Evolutionary conservation across 2,329 filamentous ascomycete genomes (phyloP).

Genomic region (Daldinia sp.): DNA sequence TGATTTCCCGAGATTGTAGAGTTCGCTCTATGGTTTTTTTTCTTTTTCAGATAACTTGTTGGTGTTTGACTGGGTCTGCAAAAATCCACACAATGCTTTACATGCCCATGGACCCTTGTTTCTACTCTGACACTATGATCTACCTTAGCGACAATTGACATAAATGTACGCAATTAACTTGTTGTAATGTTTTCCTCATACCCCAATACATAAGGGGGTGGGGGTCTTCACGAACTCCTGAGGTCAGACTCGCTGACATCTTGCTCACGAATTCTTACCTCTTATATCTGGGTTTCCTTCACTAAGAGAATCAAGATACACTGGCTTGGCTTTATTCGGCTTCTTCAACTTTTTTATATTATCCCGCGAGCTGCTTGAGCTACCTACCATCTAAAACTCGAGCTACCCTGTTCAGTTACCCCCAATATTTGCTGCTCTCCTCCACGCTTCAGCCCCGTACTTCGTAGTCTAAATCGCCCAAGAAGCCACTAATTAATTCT

Average conservation of each 20-base stretch:
- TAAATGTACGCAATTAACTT: conserved; percentile 24
- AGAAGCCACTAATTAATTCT: conserved; percentile 11
- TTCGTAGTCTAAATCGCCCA: conserved; percentile 12
- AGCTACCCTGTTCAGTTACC: conserved; percentile 22
- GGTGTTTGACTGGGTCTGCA: conserved; percentile 50
- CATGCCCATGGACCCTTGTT: conserved; percentile 24
- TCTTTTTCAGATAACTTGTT: conserved; percentile 49
- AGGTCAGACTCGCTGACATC: conserved; percentile 12
- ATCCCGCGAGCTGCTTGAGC: conserved; percentile 16
- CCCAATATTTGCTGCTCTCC: conserved; percentile 13
- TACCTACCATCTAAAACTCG: conserved; percentile 4
- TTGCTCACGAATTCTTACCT: conserved; percentile 18
- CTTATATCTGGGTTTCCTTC: conserved; percentile 16
- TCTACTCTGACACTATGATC: conserved; percentile 32
- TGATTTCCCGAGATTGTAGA: conserved; percentile 50
- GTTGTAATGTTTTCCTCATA: conserved; percentile 18
- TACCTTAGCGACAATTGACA: conserved; percentile 23
- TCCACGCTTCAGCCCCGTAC: conserved; percentile 9
- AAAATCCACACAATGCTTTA: conserved; percentile 31
- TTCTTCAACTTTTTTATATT: conserved; percentile 18
- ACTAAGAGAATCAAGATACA: conserved; percentile 20
- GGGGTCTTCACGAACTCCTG: conserved; percentile 30
- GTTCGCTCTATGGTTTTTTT: conserved; percentile 33
- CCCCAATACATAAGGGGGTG: conserved; percentile 38
- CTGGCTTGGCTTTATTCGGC: conserved; percentile 12